Evolutionary conservation across 345 rosid species (phyloP), one percentile per base, ranked within the genome.

Genomic region (Triadica sebifera): DNA sequence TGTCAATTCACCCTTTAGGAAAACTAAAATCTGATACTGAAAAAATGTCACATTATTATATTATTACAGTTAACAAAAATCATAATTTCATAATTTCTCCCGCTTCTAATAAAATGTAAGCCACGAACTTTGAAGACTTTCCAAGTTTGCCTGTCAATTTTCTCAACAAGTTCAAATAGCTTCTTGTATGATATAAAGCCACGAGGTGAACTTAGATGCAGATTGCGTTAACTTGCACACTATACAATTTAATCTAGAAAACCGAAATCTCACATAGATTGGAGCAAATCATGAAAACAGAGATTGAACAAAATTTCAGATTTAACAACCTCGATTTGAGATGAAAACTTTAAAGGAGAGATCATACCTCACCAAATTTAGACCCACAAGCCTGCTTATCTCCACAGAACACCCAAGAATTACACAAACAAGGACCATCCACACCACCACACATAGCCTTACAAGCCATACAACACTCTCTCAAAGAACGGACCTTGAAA

Each of bases 371-470:
- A 17, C 88, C 88, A 52, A 83, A 85, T 72, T 80, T 50, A 61
- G 84, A 51, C 43, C 80, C 80, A 73, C 88, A 85, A 38, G 79
- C 79, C 52, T 72, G 45, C 39, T 53, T 61, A 70, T 79, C 69
- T n/a, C 85, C 88, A 66, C 88, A 83, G 64, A 72, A 85, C n/a
- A 83, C 88, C 86, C 88, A 85, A 65, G 86, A 83, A 76, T 81
- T 75, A 22, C 88, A 85, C 57, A 77, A 72, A 73, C 86, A 83
- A 77, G 82, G 80, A 17, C 81, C 83, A 20, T 63, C 72, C 1
- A 37, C 74, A 7, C 73, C 84, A 9, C 60, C 24, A 72, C 83
- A 85, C 85, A 75, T 81, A 49, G 52, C 67, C 78, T 85, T 75
- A 62, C 88, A 83, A 72, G 86, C 86, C 83, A 62, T 41, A 69